These are phyloP conservation scores for Avena insularis DNA, from an alignment of 176 grass and related monocot genomes.

Conservation along the genomic window DNA sequence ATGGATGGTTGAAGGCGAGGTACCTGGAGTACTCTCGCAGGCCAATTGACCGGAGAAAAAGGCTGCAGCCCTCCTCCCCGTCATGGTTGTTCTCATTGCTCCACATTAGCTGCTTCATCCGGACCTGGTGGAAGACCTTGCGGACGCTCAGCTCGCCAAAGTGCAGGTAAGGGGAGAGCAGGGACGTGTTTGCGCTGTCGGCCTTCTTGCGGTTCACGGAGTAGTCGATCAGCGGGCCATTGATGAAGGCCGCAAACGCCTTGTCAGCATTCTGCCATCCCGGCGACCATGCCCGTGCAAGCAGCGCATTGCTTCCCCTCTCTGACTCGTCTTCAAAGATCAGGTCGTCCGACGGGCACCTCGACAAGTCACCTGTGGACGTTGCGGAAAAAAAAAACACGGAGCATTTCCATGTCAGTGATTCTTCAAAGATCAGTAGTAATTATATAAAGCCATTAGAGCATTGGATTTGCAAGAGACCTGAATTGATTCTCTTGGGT, in stretches of 20 bases:
- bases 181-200: slow-evolving; percentile 79
- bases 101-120: slow-evolving; percentile 92
- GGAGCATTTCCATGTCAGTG: slow-evolving; percentile 47
- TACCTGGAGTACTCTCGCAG: slow-evolving; percentile 94
- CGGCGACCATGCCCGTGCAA: slow-evolving; percentile 95
- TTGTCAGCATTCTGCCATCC: slow-evolving; percentile 96
- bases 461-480: slow-evolving; percentile 28
- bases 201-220: slow-evolving; percentile 84
- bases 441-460: not conserved
- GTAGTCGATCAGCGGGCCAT: slow-evolving; percentile 85
- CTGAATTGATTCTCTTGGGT: slow-evolving; percentile 89
- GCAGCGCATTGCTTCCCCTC: slow-evolving; percentile 91
- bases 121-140: slow-evolving; percentile 95
- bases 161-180: slow-evolving; percentile 91
- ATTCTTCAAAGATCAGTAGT: not conserved
- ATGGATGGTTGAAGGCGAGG: slow-evolving; percentile 95
- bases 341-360: slow-evolving; percentile 70
- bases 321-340: slow-evolving; percentile 92
- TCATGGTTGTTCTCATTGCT: slow-evolving; percentile 80
- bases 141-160: slow-evolving; percentile 96
- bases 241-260: slow-evolving; percentile 75
- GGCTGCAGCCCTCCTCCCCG: slow-evolving; percentile 86
- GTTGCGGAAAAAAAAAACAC: slow-evolving; percentile 5
- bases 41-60: slow-evolving; percentile 85
- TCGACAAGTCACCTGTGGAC: slow-evolving; percentile 67